Evolutionary conservation across 108 stramenopile species (phyloP).

Genomic region (Discostella pseudostelligera): DNA sequence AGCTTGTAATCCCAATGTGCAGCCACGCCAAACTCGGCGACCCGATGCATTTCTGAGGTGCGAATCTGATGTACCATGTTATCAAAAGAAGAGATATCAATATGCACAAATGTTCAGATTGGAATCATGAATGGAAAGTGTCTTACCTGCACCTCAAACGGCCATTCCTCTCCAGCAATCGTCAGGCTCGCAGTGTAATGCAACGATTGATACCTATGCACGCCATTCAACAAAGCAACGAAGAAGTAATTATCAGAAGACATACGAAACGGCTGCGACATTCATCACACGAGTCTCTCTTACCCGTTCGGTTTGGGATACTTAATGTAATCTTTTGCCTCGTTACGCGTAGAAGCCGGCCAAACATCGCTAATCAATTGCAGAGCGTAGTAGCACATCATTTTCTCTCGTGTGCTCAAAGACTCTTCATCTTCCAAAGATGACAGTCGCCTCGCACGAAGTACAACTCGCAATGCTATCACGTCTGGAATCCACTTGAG

Average conservation of each 20-base stretch:
- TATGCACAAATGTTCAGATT: not conserved
- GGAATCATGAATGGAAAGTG: not conserved
- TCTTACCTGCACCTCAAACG: constrained; percentile 79
- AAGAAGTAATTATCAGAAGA: not conserved
- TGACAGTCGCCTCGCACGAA: constrained; percentile 45
- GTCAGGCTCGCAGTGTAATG: constrained; percentile 78
- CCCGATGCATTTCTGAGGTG: constrained; percentile 81
- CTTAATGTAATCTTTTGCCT: constrained; percentile 86
- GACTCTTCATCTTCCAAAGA: constrained; percentile 50
- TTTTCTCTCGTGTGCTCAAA: constrained; percentile 50
- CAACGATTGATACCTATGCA: constrained; percentile 70
- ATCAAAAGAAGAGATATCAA: not conserved
- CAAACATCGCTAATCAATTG: constrained; percentile 54
- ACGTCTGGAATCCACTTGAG: constrained; percentile 60
- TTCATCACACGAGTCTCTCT: not conserved
- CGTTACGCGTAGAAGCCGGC: constrained; percentile 48
- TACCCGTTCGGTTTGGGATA: constrained; percentile 85
- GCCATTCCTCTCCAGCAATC: constrained; percentile 55
- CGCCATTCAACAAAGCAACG: not conserved
- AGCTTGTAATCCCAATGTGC: constrained; percentile 86
- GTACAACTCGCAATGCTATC: constrained; percentile 68
- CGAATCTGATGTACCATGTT: constrained; percentile 47
- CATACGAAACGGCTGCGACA: not conserved
- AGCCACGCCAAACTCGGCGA: constrained; percentile 86
- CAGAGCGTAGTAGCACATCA: constrained; percentile 76